Conservation (phyloP, 768 basidiomycete species). For the Trametes villosa region DNA sequence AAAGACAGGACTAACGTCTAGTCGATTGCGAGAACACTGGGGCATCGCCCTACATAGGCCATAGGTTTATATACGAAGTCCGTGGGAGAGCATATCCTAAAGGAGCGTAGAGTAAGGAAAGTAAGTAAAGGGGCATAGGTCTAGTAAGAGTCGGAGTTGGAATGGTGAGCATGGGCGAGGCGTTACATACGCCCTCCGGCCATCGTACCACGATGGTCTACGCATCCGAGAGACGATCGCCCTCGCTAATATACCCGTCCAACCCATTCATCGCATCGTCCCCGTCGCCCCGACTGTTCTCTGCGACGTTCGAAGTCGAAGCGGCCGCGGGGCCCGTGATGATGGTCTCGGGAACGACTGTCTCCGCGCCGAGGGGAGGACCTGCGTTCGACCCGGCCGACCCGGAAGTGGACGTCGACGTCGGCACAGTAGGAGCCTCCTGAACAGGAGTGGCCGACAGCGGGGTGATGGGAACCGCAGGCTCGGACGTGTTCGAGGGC, state of each 20-base stretch:
- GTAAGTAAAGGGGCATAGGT: neutral
- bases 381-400: neutral
- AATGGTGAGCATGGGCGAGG: neutral
- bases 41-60: neutral
- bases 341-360: neutral
- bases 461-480: too few relatives aligned
- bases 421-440: too few relatives aligned
- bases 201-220: constrained; percentile 6
- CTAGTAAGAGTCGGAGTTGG: too few relatives aligned
- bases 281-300: neutral
- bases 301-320: neutral
- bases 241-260: neutral
- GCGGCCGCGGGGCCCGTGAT: neutral
- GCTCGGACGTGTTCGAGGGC: too few relatives aligned
- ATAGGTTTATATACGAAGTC: neutral
- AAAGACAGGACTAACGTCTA: neutral
- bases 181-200: constrained; percentile 16
- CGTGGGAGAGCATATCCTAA: neutral
- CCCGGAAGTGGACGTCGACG: neutral
- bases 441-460: too few relatives aligned
- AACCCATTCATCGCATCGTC: neutral
- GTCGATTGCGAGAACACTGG: too few relatives aligned
- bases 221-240: neutral
- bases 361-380: neutral
- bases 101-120: neutral